phyloP scores from a whole-genome alignment of 148 eudicot genomes.

The Chenopodium suecicum region DNA sequence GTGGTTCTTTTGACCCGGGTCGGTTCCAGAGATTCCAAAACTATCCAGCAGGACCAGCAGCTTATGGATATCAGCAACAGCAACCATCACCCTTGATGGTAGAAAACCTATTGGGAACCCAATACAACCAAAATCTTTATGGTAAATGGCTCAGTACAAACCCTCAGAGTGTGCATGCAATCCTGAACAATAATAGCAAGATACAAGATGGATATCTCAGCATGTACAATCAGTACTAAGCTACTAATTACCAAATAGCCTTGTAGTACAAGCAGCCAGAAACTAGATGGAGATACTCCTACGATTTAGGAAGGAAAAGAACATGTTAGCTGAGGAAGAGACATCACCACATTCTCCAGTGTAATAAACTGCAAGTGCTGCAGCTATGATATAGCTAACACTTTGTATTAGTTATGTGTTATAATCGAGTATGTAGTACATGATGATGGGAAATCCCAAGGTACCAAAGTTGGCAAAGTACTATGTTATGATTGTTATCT shows the following conservation, averaged over 20 bases:
- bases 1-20: conserved; percentile 10
- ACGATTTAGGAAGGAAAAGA: not conserved
- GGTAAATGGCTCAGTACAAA: conserved; percentile 23
- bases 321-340: not conserved
- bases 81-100: conserved; percentile 26
- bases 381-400: not conserved
- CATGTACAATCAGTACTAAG: conserved; percentile 24
- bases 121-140: conserved; percentile 29
- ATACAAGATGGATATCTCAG: conserved; percentile 24
- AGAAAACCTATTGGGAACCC: conserved; percentile 29
- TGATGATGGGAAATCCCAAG: not conserved
- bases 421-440: not conserved
- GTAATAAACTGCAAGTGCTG: not conserved
- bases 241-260: not conserved
- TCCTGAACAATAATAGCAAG: conserved; percentile 15
- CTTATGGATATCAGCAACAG: conserved; percentile 25
- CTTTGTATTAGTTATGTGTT: not conserved
- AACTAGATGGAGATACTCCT: not conserved
- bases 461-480: not conserved
- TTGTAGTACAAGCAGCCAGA: conserved; percentile 3
- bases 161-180: conserved; percentile 20
- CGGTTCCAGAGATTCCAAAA: conserved; percentile 22
- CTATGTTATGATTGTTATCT: not conserved
- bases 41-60: conserved; percentile 18
- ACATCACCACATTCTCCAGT: not conserved